phyloP scores from a whole-genome alignment of 805 yeast species.

The Spathaspora girioi region DNA sequence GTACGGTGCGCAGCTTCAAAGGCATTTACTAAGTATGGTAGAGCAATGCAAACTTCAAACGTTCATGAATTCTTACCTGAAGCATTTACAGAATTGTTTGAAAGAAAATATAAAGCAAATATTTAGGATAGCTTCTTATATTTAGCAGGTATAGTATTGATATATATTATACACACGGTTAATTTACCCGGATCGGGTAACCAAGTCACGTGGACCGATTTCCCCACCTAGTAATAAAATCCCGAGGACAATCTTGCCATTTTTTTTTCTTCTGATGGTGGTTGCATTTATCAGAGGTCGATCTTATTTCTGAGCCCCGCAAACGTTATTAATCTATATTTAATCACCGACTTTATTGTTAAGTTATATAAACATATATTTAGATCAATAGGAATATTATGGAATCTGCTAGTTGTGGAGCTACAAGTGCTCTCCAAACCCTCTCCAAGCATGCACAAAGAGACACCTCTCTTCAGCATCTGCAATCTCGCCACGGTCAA shows the following conservation, averaged over 20 bases:
- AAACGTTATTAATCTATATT: too few species aligned
- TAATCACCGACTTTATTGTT: too few species aligned
- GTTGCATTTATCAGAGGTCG: background rate
- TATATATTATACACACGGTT: background rate
- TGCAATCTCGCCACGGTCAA: slow-evolving; percentile 9
- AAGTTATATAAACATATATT: too few species aligned
- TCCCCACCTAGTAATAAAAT: background rate
- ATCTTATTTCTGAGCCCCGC: too few species aligned
- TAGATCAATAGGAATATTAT: slow-evolving; percentile 7
- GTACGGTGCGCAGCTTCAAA: slow-evolving; percentile 61
- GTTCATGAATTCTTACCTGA: slow-evolving; percentile 64
- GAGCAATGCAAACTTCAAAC: slow-evolving; percentile 86
- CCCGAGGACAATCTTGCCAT: background rate
- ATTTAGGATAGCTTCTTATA: background rate
- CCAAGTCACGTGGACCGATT: background rate
- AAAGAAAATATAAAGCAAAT: background rate
- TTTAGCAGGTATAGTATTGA: background rate
- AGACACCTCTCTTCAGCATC: slow-evolving; percentile 39
- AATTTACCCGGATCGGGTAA: background rate
- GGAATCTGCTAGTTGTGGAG: slow-evolving; percentile 43
- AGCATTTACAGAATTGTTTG: slow-evolving; percentile 48
- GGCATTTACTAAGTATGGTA: slow-evolving; percentile 63
- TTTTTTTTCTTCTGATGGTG: too few species aligned
- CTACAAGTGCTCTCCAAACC: slow-evolving; percentile 41
- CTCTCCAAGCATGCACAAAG: slow-evolving; percentile 37